Percentiles rank a stretch among this genome's conserved stretches.
Evolutionary conservation across 768 basidiomycete genomes (phyloP).

Genomic region (Kwoniella mangroviensis): DNA sequence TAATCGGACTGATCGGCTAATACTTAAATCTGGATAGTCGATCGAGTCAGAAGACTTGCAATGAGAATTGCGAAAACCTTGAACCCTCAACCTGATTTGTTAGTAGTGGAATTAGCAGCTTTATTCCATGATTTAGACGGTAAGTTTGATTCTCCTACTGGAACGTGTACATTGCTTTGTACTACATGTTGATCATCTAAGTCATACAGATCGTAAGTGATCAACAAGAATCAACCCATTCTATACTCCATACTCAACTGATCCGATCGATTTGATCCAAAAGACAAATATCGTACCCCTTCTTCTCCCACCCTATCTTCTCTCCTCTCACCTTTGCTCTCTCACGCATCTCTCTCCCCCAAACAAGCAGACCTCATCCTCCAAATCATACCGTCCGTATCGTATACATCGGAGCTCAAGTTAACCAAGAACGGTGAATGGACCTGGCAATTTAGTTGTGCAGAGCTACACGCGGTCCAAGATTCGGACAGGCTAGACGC

Average conservation of each 20-base stretch:
- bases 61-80: constrained; percentile 67
- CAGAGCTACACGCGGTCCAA: constrained; percentile 80
- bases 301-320: constrained; percentile 29
- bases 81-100: constrained; percentile 65
- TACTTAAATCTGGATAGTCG: constrained; percentile 59
- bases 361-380: constrained; percentile 29
- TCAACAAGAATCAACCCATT: too few relatives aligned
- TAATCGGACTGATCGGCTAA: not conserved
- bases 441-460: constrained; percentile 73
- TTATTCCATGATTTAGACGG: constrained; percentile 81
- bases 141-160: constrained; percentile 68
- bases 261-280: not conserved
- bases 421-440: constrained; percentile 63
- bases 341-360: constrained; percentile 17
- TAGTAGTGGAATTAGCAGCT: constrained; percentile 82
- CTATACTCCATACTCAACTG: not conserved
- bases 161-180: constrained; percentile 11
- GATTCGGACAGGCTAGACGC: constrained; percentile 80
- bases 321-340: constrained; percentile 22
- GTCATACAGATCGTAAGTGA: constrained; percentile 56
- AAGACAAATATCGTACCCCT: constrained; percentile 26
- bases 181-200: too few relatives aligned
- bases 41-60: constrained; percentile 80
- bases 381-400: constrained; percentile 73
- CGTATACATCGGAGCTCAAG: constrained; percentile 79